Evolutionary conservation across 2,329 filamentous ascomycete genomes (phyloP).

Genomic region (Neonectria ditissima): DNA sequence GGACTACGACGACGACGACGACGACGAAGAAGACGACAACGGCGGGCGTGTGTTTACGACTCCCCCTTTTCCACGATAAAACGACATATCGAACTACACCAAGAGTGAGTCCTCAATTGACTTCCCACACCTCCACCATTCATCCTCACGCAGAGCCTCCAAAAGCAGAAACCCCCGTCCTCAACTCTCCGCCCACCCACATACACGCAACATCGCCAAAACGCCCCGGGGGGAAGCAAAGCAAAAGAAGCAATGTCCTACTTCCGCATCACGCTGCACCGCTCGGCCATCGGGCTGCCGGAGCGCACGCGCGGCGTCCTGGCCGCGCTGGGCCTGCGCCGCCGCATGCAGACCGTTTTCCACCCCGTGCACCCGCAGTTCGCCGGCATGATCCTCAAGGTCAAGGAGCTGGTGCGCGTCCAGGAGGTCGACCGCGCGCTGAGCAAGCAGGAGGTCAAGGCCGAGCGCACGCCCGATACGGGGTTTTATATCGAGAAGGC

Average conservation of each 20-base stretch:
- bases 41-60: slow-evolving; percentile 11
- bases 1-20: slow-evolving; percentile 6
- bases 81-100: neutral
- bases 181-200: neutral
- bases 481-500: slow-evolving; percentile 84
- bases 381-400: slow-evolving; percentile 91
- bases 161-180: slow-evolving; percentile 3
- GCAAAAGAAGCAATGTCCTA: slow-evolving; percentile 74
- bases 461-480: slow-evolving; percentile 77
- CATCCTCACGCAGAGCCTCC: slow-evolving; percentile 3
- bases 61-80: slow-evolving; percentile 1
- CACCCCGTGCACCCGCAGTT: slow-evolving; percentile 84
- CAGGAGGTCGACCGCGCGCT: slow-evolving; percentile 77
- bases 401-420: slow-evolving; percentile 91
- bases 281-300: slow-evolving; percentile 90
- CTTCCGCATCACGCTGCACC: slow-evolving; percentile 92
- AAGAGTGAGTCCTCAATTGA: slow-evolving; percentile 13
- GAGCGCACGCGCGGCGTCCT: slow-evolving; percentile 83
- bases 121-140: neutral
- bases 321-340: slow-evolving; percentile 84
- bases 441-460: slow-evolving; percentile 76
- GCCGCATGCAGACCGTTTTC: slow-evolving; percentile 89
- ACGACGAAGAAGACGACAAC: slow-evolving; percentile 14
- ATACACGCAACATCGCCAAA: neutral
- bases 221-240: no score